A percentile compares a stretch with the other conserved stretches of the same genome.
phyloP scores from a whole-genome alignment of 352 stramenopile species.

The Pythium pyrilobum region DNA sequence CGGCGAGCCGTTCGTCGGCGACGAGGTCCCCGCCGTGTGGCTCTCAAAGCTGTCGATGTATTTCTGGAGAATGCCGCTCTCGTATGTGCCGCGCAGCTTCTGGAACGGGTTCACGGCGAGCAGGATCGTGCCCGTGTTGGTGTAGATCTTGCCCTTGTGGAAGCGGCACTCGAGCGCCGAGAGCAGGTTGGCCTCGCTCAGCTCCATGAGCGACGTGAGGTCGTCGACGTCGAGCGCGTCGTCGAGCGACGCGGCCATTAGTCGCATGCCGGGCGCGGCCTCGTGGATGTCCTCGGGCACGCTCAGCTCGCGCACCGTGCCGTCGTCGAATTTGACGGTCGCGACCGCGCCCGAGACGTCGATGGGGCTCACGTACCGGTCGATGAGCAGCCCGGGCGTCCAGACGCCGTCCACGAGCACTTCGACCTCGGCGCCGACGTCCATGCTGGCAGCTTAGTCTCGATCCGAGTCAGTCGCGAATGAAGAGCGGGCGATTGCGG shows the following conservation, averaged over 20 bases:
- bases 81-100: conserved; percentile 64
- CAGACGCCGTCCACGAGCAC: conserved; percentile 44
- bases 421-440: conserved; percentile 62
- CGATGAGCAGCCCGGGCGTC: conserved; percentile 46
- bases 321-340: conserved; percentile 66
- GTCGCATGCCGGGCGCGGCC: conserved; percentile 23
- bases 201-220: conserved; percentile 75
- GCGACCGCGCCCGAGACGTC: conserved; percentile 42
- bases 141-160: conserved; percentile 75
- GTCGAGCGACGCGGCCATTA: conserved; percentile 14
- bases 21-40: conserved; percentile 7
- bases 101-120: conserved; percentile 83
- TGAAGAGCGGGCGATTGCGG: too few relatives aligned
- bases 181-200: conserved; percentile 67
- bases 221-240: conserved; percentile 64
- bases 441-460: conserved; percentile 25
- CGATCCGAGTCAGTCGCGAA: not conserved
- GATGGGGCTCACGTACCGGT: conserved; percentile 59
- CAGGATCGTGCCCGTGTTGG: conserved; percentile 76
- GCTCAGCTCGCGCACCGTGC: conserved; percentile 35
- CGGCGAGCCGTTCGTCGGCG: not conserved
- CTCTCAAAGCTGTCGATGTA: conserved; percentile 66
- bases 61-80: conserved; percentile 37
- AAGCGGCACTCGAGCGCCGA: conserved; percentile 69
- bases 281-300: conserved; percentile 34